Evolutionary conservation across 768 basidiomycete species (phyloP).

Genomic region (Omphalotus guepiniiformis): DNA sequence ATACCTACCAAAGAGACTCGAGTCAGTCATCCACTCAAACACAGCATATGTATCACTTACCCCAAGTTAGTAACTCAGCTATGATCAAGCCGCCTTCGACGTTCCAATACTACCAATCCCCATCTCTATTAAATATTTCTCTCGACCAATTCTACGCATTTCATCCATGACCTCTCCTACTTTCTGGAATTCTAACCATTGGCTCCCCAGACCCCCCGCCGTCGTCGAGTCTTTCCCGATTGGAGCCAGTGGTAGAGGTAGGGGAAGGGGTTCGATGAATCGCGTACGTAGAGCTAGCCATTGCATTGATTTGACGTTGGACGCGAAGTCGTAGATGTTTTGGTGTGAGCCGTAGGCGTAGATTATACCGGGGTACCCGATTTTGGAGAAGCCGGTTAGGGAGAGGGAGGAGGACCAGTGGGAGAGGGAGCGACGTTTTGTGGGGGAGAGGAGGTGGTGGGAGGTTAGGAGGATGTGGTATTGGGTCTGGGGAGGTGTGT

Average conservation of each 20-base stretch:
- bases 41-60: no score
- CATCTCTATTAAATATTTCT: conserved; percentile 54
- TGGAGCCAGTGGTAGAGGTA: no score
- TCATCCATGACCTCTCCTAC: conserved; percentile 66
- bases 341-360: conserved; percentile 57
- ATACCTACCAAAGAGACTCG: no score
- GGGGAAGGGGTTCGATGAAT: conserved; percentile 47
- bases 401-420: conserved; percentile 52
- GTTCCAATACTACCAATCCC: conserved; percentile 50
- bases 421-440: conserved; percentile 55
- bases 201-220: conserved; percentile 12
- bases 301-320: conserved; percentile 69
- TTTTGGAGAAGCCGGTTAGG: conserved; percentile 65
- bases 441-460: conserved; percentile 64
- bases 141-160: conserved; percentile 55
- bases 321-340: conserved; percentile 59
- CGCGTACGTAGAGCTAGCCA: conserved; percentile 69
- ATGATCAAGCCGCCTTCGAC: no score
- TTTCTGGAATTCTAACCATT: conserved; percentile 66
- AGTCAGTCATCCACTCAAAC: no score
- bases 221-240: conserved; percentile 4
- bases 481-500: conserved; percentile 1
- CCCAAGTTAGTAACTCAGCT: no score
- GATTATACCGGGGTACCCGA: conserved; percentile 73
- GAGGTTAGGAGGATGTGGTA: conserved; percentile 70